These are phyloP conservation scores for Nothomitra cinnamomea DNA, from an alignment of 2,329 filamentous ascomycete genomes.

Conservation along the genomic window DNA sequence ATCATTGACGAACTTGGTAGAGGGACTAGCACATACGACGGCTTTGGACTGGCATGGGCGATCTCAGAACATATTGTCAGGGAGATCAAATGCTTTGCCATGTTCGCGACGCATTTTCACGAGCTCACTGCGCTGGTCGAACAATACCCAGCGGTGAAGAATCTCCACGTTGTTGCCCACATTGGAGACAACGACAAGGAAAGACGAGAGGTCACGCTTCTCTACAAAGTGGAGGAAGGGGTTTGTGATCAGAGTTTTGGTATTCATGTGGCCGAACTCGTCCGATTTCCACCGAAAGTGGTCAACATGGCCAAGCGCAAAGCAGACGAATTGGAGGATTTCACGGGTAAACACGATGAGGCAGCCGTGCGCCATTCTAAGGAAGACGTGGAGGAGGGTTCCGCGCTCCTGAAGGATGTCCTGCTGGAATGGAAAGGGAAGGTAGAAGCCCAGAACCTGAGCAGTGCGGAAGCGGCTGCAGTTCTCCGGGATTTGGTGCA, in stretches of 20 bases:
- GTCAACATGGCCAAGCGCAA: slow-evolving; percentile 99
- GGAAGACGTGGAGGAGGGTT: slow-evolving; percentile 80
- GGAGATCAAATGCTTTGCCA: slow-evolving; percentile 82
- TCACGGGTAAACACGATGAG: slow-evolving; percentile 59
- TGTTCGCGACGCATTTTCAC: slow-evolving; percentile 98
- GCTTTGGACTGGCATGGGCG: slow-evolving; percentile 96
- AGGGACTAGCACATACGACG: slow-evolving; percentile 94
- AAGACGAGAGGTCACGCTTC: slow-evolving; percentile 69
- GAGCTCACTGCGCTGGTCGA: slow-evolving; percentile 85
- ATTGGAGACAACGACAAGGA: slow-evolving; percentile 42
- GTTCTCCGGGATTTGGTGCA: slow-evolving; percentile 66
- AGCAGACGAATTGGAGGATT: slow-evolving; percentile 94
- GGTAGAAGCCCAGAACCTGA: slow-evolving; percentile 46
- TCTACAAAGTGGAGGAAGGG: slow-evolving; percentile 92
- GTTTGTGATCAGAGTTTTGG: slow-evolving; percentile 96
- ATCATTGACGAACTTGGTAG: slow-evolving; percentile 97
- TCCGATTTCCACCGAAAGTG: slow-evolving; percentile 91
- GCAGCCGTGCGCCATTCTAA: slow-evolving; percentile 48
- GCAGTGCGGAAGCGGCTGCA: slow-evolving; percentile 58
- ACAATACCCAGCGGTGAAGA: slow-evolving; percentile 72
- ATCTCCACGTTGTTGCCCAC: slow-evolving; percentile 91
- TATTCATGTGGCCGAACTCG: slow-evolving; percentile 93
- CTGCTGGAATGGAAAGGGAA: slow-evolving; percentile 70
- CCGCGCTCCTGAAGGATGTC: slow-evolving; percentile 65
- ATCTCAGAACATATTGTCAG: slow-evolving; percentile 95